Conservation (phyloP, 345 rosid species). For the Ceriops decandra region DNA sequence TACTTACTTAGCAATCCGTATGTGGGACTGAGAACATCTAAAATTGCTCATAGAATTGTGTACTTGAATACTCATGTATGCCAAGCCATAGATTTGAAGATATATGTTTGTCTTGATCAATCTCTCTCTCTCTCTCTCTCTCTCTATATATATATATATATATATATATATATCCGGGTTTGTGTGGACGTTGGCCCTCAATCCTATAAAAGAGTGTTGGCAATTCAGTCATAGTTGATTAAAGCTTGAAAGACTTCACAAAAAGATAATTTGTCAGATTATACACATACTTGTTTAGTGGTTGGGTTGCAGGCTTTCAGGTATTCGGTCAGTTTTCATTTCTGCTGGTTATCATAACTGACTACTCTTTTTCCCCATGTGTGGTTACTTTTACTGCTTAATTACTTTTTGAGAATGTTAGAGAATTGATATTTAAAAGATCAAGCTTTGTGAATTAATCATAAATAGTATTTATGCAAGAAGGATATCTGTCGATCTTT, state of each 20-base stretch:
- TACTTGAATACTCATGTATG: conserved; percentile 30
- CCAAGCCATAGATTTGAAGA: conserved; percentile 26
- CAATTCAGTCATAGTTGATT: conserved; percentile 9
- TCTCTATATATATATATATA: background rate
- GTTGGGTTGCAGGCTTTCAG: conserved; percentile 15
- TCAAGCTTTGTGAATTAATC: background rate
- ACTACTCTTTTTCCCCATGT: background rate
- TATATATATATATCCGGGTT: background rate
- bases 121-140: conserved; percentile 7
- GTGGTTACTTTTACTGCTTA: conserved; percentile 26
- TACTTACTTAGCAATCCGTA: conserved; percentile 24
- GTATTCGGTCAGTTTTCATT: conserved; percentile 11
- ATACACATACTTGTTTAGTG: conserved; percentile 7
- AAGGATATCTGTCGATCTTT: background rate
- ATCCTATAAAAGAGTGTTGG: conserved; percentile 18
- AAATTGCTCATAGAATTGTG: conserved; percentile 26
- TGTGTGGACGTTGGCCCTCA: background rate
- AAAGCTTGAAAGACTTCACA: conserved; percentile 22
- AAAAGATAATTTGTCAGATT: conserved; percentile 23
- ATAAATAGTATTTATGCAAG: background rate
- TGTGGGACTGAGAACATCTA: conserved; percentile 28
- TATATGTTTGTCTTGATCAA: background rate
- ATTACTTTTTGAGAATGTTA: conserved; percentile 5
- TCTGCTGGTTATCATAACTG: conserved; percentile 15
- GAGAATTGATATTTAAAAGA: background rate